Base-by-base conservation (phyloP, 1,139 yeast species). In the Meyerozyma guilliermondii region DNA sequence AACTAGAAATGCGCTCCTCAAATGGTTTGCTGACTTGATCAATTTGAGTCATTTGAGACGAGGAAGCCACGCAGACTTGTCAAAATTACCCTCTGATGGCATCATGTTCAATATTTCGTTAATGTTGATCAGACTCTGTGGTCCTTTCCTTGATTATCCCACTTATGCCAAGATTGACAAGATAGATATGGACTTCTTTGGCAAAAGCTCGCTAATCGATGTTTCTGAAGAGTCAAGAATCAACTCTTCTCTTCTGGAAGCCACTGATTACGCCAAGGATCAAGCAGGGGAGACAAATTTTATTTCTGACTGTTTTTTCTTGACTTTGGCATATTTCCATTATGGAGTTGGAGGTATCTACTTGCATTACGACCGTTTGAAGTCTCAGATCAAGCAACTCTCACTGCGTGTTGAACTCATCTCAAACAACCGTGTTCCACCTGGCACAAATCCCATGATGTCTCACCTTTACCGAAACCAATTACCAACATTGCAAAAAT, bases 331-430 rank as follows among this genome's bases (percentile, higher is more conserved):
- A 0, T 89, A 84, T 59, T 66, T 88, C 43, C 91, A 92, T 52
- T 94, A 86, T 62, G 99, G 98, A 38, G 67, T 88, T 35, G 95
- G 95, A 28, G 98, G 97, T 40, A 66, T 86, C 0, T 66, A 74
- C 42, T 71, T 81, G 39, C 75, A 76, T 39, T 80, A 78, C 49
- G 80, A 79, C 41, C 75, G 82, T 45, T 58, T 81, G 34, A 73
- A 77, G 45, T 69, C 71, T 35, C 70, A 71, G 43, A 65, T 80
- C 33, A 76, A 80, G 41, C 82, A 79, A 47, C 50, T 76, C 29
- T 71, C 74, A 39, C 74, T 71, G 47, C 76, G 83, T 45, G 56
- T 83, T 16, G 76, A 73, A 6, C 72, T 66, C 55, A 53, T 80
- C 14, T 71, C 72, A 47, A 58, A 63, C 36, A 63, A 56, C 23